phyloP scores from a whole-genome alignment of 2,329 filamentous ascomycete species.

The Epichloe festucae region DNA sequence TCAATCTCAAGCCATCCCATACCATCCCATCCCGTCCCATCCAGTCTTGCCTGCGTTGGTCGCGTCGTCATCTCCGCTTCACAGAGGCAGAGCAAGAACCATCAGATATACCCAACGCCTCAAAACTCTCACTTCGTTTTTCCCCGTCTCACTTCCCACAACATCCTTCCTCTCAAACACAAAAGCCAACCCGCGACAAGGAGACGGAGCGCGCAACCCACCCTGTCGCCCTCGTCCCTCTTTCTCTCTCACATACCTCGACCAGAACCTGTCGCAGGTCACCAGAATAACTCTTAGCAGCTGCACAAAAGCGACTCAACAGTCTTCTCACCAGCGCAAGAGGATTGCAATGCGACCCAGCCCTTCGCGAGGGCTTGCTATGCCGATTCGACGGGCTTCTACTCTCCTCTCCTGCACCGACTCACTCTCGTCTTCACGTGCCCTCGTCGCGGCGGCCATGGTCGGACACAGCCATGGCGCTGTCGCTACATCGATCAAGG shows the following conservation, averaged over 20 bases:
- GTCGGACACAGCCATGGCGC: background rate
- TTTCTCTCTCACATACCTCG: background rate
- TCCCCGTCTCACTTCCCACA: background rate
- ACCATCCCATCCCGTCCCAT: background rate
- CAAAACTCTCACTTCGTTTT: background rate
- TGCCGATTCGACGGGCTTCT: slow-evolving; percentile 6
- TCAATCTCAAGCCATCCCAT: background rate
- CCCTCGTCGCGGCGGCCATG: slow-evolving; percentile 3
- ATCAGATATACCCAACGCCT: background rate
- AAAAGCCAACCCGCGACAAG: background rate
- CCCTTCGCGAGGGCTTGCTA: slow-evolving; percentile 11
- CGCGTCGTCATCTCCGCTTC: background rate
- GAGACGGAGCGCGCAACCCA: background rate
- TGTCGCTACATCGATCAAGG: background rate
- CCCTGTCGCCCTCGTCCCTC: background rate
- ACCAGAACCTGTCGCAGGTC: background rate
- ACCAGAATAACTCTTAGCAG: background rate
- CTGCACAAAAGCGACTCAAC: background rate
- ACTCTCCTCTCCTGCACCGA: background rate
- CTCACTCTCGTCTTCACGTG: background rate
- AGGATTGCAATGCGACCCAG: slow-evolving; percentile 13
- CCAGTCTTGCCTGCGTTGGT: background rate
- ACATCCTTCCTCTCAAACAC: background rate
- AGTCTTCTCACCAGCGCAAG: background rate
- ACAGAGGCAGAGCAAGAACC: background rate